Conservation (phyloP, 805 yeast genomes). For the Tetrapisispora pingtungensis region DNA sequence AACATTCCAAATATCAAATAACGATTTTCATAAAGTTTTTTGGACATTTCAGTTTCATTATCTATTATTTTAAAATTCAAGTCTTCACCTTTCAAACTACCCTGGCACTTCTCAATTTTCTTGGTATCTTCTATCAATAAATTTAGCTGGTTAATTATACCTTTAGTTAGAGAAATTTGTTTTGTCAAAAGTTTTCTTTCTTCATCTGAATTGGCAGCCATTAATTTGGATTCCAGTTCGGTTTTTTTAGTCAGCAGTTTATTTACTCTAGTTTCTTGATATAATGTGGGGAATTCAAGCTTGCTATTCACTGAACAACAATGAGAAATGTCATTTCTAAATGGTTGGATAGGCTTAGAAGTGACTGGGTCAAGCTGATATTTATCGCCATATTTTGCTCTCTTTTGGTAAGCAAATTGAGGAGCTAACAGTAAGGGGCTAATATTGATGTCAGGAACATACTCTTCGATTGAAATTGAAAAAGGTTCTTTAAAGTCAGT, state of each 20-base stretch:
- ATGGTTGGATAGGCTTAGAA: conserved; percentile 32
- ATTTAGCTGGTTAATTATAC: conserved; percentile 12
- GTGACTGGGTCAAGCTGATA: conserved; percentile 33
- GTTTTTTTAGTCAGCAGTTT: conserved; percentile 31
- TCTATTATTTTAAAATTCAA: conserved; percentile 23
- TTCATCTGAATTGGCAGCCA: conserved; percentile 9
- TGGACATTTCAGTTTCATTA: conserved; percentile 10
- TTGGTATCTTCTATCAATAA: conserved; percentile 16
- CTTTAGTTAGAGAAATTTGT: conserved; percentile 8
- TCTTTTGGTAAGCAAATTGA: conserved; percentile 56
- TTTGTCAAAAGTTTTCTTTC: conserved; percentile 1
- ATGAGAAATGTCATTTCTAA: conserved; percentile 50
- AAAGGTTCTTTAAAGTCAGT: conserved; percentile 54
- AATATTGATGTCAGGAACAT: conserved; percentile 37
- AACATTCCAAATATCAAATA: conserved; percentile 65
- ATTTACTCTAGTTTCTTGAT: conserved; percentile 15
- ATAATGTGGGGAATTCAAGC: conserved; percentile 13
- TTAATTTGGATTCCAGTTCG: conserved; percentile 9
- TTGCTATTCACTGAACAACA: conserved; percentile 39
- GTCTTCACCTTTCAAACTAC: conserved; percentile 18
- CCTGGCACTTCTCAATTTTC: conserved; percentile 25
- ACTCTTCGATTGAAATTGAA: conserved; percentile 30
- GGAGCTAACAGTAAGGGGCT: conserved; percentile 61
- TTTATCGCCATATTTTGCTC: conserved; percentile 41
- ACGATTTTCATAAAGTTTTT: conserved; percentile 37